Evolutionary conservation across 805 yeast species (phyloP).

Genomic region (Diddensiella santjacobensis): DNA sequence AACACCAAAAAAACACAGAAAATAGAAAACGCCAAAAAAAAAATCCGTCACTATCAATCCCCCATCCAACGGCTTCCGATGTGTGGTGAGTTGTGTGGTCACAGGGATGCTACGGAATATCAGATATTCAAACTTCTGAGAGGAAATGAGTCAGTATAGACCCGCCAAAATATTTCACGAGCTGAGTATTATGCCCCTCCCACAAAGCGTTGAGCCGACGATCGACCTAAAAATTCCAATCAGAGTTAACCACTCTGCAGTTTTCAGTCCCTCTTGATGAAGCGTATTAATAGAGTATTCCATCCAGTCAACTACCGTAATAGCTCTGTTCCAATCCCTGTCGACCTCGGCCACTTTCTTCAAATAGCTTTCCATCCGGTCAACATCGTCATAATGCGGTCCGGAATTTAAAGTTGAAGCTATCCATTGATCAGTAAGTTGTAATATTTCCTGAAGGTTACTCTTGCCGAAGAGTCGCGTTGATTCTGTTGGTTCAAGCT

Average conservation of each 20-base stretch:
- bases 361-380: conserved; percentile 37
- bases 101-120: too few relatives aligned
- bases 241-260: conserved; percentile 5
- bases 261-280: background rate
- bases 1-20: too few relatives aligned
- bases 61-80: too few relatives aligned
- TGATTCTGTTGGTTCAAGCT: conserved; percentile 20
- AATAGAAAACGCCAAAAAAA: too few relatives aligned
- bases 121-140: too few relatives aligned
- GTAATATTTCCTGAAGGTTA: conserved; percentile 36
- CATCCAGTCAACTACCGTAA: conserved; percentile 12
- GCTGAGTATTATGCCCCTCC: background rate
- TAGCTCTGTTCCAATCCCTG: conserved; percentile 5
- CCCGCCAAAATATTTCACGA: too few relatives aligned
- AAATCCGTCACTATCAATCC: too few relatives aligned
- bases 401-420: conserved; percentile 23
- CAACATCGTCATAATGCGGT: conserved; percentile 41
- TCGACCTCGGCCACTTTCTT: conserved; percentile 12
- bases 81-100: too few relatives aligned
- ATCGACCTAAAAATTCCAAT: conserved; percentile 3
- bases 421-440: conserved; percentile 39
- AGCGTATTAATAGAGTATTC: background rate
- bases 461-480: conserved; percentile 35
- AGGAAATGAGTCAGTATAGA: too few relatives aligned
- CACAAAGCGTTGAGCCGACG: background rate